phyloP scores from a whole-genome alignment of 2,329 filamentous ascomycete genomes.

The Cordyceps pruinosa region DNA sequence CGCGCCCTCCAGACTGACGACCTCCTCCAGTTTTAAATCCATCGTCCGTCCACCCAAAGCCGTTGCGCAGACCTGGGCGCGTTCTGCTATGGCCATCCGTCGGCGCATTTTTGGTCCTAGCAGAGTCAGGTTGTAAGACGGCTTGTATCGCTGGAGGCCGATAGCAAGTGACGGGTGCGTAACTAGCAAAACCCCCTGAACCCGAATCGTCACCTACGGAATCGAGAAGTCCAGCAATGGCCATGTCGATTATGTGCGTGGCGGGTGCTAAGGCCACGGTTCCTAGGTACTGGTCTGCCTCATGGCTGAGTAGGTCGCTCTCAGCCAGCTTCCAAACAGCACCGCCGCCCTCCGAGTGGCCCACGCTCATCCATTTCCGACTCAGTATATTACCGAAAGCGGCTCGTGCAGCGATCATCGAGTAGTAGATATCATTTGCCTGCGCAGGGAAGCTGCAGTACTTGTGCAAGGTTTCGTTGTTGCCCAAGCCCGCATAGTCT shows the following conservation, averaged over 20 bases:
- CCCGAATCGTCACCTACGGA: neutral
- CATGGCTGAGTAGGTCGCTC: constrained; percentile 11
- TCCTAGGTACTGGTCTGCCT: constrained; percentile 14
- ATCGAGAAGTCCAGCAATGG: neutral
- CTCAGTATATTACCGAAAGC: constrained; percentile 8
- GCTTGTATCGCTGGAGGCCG: constrained; percentile 1
- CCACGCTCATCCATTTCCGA: constrained; percentile 14
- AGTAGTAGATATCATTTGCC: constrained; percentile 16
- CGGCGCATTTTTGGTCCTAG: neutral
- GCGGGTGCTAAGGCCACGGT: constrained; percentile 16
- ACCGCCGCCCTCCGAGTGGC: constrained; percentile 17
- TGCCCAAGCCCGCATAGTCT: constrained; percentile 19
- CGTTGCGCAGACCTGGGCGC: neutral
- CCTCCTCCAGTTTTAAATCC: neutral
- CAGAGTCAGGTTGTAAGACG: neutral
- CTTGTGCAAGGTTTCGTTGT: constrained; percentile 17
- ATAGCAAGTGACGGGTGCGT: constrained; percentile 10
- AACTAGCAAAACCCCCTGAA: neutral
- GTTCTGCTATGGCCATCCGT: neutral
- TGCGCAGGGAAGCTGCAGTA: constrained; percentile 14
- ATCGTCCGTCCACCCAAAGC: neutral
- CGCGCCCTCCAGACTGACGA: neutral
- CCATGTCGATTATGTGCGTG: constrained; percentile 11
- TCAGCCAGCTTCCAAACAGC: constrained; percentile 18
- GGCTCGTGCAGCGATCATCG: constrained; percentile 11